These are phyloP conservation scores for Porcisia deanei DNA, from an alignment of 208 protist species.

Conservation along the genomic window DNA sequence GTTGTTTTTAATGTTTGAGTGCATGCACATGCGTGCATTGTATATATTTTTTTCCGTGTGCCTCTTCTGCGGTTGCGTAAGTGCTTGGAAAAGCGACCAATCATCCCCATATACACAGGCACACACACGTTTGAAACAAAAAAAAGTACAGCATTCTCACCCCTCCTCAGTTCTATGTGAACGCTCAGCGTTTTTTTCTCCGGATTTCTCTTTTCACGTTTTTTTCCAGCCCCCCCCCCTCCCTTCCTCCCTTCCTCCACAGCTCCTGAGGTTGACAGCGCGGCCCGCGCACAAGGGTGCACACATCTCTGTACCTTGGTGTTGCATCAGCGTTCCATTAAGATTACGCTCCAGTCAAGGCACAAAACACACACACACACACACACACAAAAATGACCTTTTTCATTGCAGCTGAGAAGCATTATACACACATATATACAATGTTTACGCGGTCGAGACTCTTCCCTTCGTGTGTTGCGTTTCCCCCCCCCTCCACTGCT, in stretches of 20 bases:
- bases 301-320: neutral
- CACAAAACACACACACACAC: neutral
- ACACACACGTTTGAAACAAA: too few relatives aligned
- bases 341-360: neutral
- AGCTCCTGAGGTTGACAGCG: too few relatives aligned
- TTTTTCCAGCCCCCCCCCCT: neutral
- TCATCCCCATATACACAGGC: neutral
- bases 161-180: too few relatives aligned
- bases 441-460: neutral
- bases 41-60: conserved; percentile 1
- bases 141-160: too few relatives aligned
- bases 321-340: neutral
- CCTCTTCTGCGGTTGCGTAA: conserved; percentile 12
- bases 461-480: neutral
- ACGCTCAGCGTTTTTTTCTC: too few relatives aligned
- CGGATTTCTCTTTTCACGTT: neutral
- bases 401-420: neutral
- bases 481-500: too few relatives aligned
- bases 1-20: conserved; percentile 8
- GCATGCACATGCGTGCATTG: neutral
- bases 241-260: neutral
- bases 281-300: too few relatives aligned
- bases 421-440: neutral
- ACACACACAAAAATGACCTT: neutral
- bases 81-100: neutral